Conservation (phyloP, 352 stramenopile species). For the Pythium phragmiticola region DNA sequence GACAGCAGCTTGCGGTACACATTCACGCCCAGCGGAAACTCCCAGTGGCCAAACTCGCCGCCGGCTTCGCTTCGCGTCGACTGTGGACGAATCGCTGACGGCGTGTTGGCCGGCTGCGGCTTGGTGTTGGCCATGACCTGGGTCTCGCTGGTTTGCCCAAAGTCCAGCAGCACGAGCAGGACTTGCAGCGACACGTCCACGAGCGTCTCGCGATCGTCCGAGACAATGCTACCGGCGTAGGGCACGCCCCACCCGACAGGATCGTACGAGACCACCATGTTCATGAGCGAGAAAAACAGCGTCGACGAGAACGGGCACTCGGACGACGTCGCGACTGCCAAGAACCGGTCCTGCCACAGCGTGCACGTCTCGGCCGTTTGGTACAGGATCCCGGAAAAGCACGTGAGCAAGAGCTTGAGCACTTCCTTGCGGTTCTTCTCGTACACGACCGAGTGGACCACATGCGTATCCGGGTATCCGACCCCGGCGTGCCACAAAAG, state of each 20-base stretch:
- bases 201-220: slow-evolving; percentile 86
- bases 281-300: slow-evolving; percentile 96
- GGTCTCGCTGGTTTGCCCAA: slow-evolving; percentile 64
- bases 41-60: slow-evolving; percentile 32
- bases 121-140: slow-evolving; percentile 47
- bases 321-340: slow-evolving; percentile 85
- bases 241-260: slow-evolving; percentile 89
- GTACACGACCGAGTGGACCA: slow-evolving; percentile 64
- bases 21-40: slow-evolving; percentile 35
- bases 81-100: slow-evolving; percentile 27
- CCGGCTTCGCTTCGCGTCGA: slow-evolving; percentile 44
- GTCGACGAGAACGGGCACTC: slow-evolving; percentile 93
- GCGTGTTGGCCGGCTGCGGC: slow-evolving; percentile 44
- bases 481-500: slow-evolving; percentile 81
- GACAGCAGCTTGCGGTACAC: slow-evolving; percentile 68
- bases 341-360: slow-evolving; percentile 89
- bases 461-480: slow-evolving; percentile 73
- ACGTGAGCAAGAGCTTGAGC: slow-evolving; percentile 92
- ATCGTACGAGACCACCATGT: slow-evolving; percentile 94
- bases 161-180: slow-evolving; percentile 94
- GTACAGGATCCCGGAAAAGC: slow-evolving; percentile 96
- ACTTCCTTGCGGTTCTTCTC: slow-evolving; percentile 97
- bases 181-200: slow-evolving; percentile 93
- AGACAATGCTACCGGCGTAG: slow-evolving; percentile 88
- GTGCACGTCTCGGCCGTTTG: slow-evolving; percentile 91